Evolutionary conservation across 371 early-diverging fungal genomes (phyloP), one percentile per base, ranked within the genome.

Genomic region (Neoconidiobolus thromboides): DNA sequence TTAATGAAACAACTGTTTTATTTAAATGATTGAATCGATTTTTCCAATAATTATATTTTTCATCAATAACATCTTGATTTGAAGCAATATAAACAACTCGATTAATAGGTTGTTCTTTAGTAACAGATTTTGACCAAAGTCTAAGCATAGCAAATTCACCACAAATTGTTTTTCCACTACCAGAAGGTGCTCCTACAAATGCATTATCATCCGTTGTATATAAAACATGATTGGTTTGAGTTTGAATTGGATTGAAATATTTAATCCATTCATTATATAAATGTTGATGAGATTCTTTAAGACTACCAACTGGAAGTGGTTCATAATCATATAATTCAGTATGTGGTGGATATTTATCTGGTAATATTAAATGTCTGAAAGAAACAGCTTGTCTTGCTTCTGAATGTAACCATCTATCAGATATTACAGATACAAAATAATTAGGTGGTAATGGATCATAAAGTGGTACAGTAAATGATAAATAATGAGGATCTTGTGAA

Each of bases 141-240:
- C 89, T 83, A 63, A 93, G 67, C 63, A 98, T 70, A 2, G 97
- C 96, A 71, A 96, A 86, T 71, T 96, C 96, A 39, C 94, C 99
- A 58, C 89, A 86, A 26, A 95, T 79, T 1, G 98, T 96, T 77
- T 99, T 98, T 48, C 99, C 99, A 48, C 85, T 78, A 14, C 99
- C 98, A 10, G 96, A 85, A 15, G 99, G 91, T 1, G 99, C 96
- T 50, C 91, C 94, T 53, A 99, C 74, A 55, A 99, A 85, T 2
- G 85, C 80, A 65, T 93, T 98, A 42, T 91, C 89, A 62, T 94
- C 89, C 4, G 83, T 76, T 5, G 80, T 78, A 72, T 94, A 98
- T 43, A 96, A 73, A 1, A 92, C 69, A 65, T 94, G 80, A 76
- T 95, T 96, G 1, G 88, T 85, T 68, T 91, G 91, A 0, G 98